These are phyloP conservation scores for Tetrahymena elliotti DNA, from an alignment of 73 alveolate species.

Conservation along the genomic window DNA sequence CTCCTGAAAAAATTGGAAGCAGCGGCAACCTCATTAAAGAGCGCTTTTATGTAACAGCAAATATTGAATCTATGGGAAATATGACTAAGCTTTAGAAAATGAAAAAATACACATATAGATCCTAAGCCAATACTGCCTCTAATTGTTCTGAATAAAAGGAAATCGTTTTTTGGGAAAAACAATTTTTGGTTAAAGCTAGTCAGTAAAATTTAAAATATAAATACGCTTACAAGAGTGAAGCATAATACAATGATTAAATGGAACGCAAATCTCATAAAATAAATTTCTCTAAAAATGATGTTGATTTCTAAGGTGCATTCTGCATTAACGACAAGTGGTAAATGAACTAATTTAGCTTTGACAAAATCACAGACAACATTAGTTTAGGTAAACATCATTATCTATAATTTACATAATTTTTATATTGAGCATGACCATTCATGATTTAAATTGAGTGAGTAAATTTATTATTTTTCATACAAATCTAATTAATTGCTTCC, in stretches of 20 bases:
- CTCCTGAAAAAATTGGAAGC: not conserved
- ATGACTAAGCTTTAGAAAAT: not conserved
- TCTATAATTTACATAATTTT: too few relatives aligned
- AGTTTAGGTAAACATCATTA: not conserved
- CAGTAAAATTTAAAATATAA: not conserved
- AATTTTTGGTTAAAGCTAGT: not conserved
- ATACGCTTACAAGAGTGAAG: not conserved
- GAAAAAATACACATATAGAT: not conserved
- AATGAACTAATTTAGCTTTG: not conserved
- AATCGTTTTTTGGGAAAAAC: not conserved
- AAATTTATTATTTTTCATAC: too few relatives aligned
- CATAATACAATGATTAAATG: not conserved
- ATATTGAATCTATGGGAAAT: not conserved
- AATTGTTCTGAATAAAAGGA: not conserved
- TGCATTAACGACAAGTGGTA: not conserved
- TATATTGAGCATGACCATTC: not conserved
- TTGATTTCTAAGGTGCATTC: not conserved
- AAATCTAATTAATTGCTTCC: too few relatives aligned
- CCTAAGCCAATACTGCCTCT: not conserved
- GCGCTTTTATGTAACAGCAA: not conserved
- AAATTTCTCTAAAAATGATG: not conserved
- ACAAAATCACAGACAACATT: not conserved
- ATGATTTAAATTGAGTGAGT: too few relatives aligned
- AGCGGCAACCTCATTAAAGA: not conserved
- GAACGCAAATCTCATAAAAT: not conserved